phyloP scores from a whole-genome alignment of 306 rosid genomes.

The Abrus precatorius region DNA sequence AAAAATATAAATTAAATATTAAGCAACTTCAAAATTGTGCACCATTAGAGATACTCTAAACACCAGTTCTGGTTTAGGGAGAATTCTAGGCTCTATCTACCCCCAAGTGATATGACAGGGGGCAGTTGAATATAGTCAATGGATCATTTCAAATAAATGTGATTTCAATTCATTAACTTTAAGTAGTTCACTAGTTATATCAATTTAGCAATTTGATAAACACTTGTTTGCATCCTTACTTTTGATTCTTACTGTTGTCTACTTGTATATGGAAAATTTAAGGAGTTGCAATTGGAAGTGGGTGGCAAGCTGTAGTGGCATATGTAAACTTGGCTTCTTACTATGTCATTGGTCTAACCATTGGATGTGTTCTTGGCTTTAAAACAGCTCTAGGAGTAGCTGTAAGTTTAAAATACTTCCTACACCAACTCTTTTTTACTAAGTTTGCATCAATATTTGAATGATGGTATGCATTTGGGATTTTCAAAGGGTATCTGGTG shows the following conservation, averaged over 20 bases:
- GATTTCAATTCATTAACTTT: background rate
- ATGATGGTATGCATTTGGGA: background rate
- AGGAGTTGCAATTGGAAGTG: constrained; percentile 88
- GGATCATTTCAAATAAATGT: constrained; percentile 1
- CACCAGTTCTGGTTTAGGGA: background rate
- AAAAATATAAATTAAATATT: too few relatives aligned
- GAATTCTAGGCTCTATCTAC: background rate
- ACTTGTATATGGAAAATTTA: constrained; percentile 6
- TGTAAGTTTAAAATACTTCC: constrained; percentile 51
- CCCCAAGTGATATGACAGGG: background rate
- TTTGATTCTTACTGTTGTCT: background rate
- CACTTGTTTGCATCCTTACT: background rate
- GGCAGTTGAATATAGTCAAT: background rate
- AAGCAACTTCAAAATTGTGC: too few relatives aligned
- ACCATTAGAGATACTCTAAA: too few relatives aligned
- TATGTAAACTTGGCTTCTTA: constrained; percentile 69
- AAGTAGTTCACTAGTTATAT: background rate
- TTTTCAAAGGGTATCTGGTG: constrained; percentile 74
- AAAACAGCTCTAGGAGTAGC: constrained; percentile 68
- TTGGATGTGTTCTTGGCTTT: constrained; percentile 78
- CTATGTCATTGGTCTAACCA: constrained; percentile 70
- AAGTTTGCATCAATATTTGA: background rate
- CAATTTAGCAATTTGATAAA: background rate
- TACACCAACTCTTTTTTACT: background rate
- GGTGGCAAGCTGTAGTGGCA: constrained; percentile 82